These are phyloP conservation scores for Colletotrichum destructivum DNA, from an alignment of 2,329 filamentous ascomycete species.

Conservation along the genomic window DNA sequence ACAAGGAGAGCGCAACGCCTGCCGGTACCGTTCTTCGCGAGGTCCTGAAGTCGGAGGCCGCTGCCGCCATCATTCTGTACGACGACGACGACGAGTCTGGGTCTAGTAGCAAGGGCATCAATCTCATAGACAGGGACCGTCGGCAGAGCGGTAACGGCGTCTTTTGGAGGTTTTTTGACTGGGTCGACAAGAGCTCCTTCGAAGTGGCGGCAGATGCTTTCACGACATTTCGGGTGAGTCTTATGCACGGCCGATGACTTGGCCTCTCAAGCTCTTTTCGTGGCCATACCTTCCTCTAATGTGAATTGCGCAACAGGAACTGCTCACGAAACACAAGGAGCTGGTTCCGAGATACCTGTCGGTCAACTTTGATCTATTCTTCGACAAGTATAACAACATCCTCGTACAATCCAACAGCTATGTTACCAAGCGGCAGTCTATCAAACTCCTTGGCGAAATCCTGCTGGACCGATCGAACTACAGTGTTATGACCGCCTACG, in stretches of 20 bases:
- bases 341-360: slow-evolving; percentile 90
- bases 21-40: slow-evolving; percentile 92
- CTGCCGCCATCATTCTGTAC: slow-evolving; percentile 92
- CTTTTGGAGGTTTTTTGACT: slow-evolving; percentile 97
- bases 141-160: slow-evolving; percentile 86
- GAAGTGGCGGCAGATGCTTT: slow-evolving; percentile 98
- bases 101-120: slow-evolving; percentile 82
- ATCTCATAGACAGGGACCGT: slow-evolving; percentile 81
- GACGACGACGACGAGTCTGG: slow-evolving; percentile 84
- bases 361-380: slow-evolving; percentile 94
- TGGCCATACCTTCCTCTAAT: slow-evolving; percentile 21
- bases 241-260: not conserved
- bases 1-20: slow-evolving; percentile 91
- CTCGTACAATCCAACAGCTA: slow-evolving; percentile 95
- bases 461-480: slow-evolving; percentile 96
- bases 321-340: slow-evolving; percentile 93
- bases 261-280: not conserved
- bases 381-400: slow-evolving; percentile 88
- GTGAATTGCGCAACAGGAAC: slow-evolving; percentile 72
- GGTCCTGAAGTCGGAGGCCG: slow-evolving; percentile 89
- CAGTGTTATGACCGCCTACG: slow-evolving; percentile 97
- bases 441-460: slow-evolving; percentile 96
- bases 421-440: slow-evolving; percentile 97
- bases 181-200: slow-evolving; percentile 97
- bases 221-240: slow-evolving; percentile 89